Base-by-base conservation (phyloP, 331 rosid genomes). In the Stylosanthes scabra region DNA sequence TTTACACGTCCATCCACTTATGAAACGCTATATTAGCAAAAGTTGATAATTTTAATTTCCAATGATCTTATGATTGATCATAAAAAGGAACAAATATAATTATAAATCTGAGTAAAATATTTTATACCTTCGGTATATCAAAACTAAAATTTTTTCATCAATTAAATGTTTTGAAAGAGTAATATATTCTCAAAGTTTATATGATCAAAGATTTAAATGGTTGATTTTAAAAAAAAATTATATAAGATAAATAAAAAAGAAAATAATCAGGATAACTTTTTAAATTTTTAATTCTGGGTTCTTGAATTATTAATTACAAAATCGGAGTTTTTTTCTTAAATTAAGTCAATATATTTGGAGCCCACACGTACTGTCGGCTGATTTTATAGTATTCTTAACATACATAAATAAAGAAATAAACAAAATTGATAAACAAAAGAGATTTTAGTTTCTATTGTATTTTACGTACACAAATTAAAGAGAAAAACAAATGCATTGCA, bases 361-460 rank as follows among this genome's bases (percentile, higher is more conserved):
- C 80, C 88, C 87, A 85, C 86, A 63, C 64, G 70, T 63, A 46
- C 79, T 87, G 92, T 87, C 92, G 93, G 96, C 74, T 79, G 88
- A 81, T 80, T 71, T 70, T 78, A 8, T 78, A 51, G 64, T 74
- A 70, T 65, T 77, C 76, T 57, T 40, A 34, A 74, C 51, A 47
- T 73, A 66, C 74, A 66, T 31, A 42, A 27, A 52, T 8, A 8
- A 9, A 59, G 25, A 42, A 34, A 12, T 31, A 41, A 60, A 28
- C 45, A 46, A 66, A 52, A 11, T 46, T 16, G 11, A 50, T 20
- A 39, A 46, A 12, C 12, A 63, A 1, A 71, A 5, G 14, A 15
- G 1, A 12, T 39, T 47, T 41, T 41, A 41, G 50, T 41, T 56
- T 61, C 42, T 54, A 51, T 39, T 59, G n/a, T 6, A n/a, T 34